Evolutionary conservation across 805 yeast species (phyloP).

Genomic region (Schwanniomyces occidentalis): DNA sequence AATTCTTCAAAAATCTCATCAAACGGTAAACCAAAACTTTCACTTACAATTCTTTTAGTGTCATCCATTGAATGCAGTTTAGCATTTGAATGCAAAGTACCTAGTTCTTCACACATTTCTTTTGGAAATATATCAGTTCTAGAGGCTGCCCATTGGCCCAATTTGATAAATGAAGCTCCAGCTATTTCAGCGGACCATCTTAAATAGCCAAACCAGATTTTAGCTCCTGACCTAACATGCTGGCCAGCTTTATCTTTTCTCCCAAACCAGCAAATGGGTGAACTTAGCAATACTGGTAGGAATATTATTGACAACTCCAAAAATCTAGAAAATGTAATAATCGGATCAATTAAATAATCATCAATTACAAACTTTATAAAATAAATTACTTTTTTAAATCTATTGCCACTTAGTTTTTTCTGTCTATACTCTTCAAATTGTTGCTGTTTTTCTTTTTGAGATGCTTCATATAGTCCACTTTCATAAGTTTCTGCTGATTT

Average conservation of each 20-base stretch:
- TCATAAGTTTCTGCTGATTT: constrained; percentile 65
- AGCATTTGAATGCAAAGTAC: constrained; percentile 80
- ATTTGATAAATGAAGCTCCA: constrained; percentile 87
- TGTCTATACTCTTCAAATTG: constrained; percentile 37
- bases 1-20: constrained; percentile 83
- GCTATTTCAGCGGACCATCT: constrained; percentile 74
- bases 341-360: constrained; percentile 68
- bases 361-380: constrained; percentile 42
- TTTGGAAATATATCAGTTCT: constrained; percentile 89
- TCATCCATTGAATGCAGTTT: constrained; percentile 64
- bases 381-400: constrained; percentile 31
- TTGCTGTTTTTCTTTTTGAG: constrained; percentile 53
- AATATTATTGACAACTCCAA: constrained; percentile 66
- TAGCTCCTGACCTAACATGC: constrained; percentile 58
- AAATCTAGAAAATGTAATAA: constrained; percentile 67
- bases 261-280: constrained; percentile 69
- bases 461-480: constrained; percentile 60
- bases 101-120: constrained; percentile 74
- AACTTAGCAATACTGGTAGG: constrained; percentile 61
- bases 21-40: constrained; percentile 56
- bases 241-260: constrained; percentile 35
- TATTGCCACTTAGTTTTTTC: constrained; percentile 19
- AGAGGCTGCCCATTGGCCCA: constrained; percentile 99
- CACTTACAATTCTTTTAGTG: constrained; percentile 59
- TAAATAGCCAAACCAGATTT: constrained; percentile 68